A percentile compares a stretch with the other conserved stretches of the same genome.
These are phyloP conservation scores for Bipolaris victoriae DNA, from an alignment of 2,329 filamentous ascomycete genomes.

Conservation along the genomic window DNA sequence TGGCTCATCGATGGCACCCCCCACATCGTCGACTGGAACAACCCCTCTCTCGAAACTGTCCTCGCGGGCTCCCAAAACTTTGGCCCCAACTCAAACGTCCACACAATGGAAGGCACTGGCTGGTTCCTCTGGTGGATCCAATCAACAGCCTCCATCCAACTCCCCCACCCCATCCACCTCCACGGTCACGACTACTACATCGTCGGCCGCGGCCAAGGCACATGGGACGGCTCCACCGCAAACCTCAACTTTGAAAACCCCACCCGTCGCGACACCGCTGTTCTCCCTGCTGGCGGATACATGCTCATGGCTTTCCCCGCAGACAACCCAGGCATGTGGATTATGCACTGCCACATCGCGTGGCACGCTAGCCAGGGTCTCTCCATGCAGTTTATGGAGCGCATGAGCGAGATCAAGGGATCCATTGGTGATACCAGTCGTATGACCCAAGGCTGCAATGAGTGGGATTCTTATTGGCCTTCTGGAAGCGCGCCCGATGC, in stretches of 20 bases:
- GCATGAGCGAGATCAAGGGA: conserved; percentile 31
- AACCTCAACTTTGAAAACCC: conserved; percentile 49
- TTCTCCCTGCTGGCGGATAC: conserved; percentile 49
- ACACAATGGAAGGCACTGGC: conserved; percentile 31
- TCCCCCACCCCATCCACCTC: conserved; percentile 52
- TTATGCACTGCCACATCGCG: conserved; percentile 47
- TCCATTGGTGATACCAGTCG: conserved; percentile 28
- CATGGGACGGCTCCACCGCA: conserved; percentile 43
- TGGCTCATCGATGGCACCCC: conserved; percentile 52
- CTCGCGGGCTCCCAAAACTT: conserved; percentile 40
- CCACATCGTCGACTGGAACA: conserved; percentile 50
- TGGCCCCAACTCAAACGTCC: conserved; percentile 36
- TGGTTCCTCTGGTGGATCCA: conserved; percentile 60
- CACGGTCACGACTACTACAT: conserved; percentile 54
- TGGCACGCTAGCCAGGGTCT: conserved; percentile 52
- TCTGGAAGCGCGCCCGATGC: conserved; percentile 21
- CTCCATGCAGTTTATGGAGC: conserved; percentile 60
- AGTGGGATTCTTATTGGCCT: conserved; percentile 45
- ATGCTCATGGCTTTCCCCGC: conserved; percentile 61
- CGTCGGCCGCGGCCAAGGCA: conserved; percentile 43
- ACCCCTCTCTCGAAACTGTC: conserved; percentile 55
- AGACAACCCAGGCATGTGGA: conserved; percentile 58
- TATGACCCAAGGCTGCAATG: conserved; percentile 36
- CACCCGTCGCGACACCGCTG: conserved; percentile 48
- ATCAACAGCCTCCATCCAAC: conserved; percentile 37